Percentiles rank a stretch among this genome's conserved stretches.
Conservation (phyloP, 768 basidiomycete species). For the Macrolepiota fuliginosa region DNA sequence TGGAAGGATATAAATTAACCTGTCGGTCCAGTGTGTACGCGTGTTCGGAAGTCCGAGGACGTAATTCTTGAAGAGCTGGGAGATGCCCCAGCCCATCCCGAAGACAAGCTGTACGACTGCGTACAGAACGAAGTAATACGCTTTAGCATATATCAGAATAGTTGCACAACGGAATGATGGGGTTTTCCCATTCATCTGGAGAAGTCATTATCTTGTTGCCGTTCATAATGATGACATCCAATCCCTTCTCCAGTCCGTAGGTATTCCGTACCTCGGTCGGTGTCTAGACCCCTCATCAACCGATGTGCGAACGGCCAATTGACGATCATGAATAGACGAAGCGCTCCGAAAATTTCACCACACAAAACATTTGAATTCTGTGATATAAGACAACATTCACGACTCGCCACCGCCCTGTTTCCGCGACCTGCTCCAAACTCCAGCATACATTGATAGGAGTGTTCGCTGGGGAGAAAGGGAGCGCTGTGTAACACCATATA, state of each 20-base stretch:
- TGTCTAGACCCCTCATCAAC: slow-evolving; percentile 30
- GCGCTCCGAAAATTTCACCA: slow-evolving; percentile 45
- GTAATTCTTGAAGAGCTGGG: slow-evolving; percentile 43
- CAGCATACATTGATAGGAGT: neutral
- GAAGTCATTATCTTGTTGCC: slow-evolving; percentile 65
- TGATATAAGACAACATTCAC: slow-evolving; percentile 55
- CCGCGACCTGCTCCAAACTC: slow-evolving; percentile 84
- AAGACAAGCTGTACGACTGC: slow-evolving; percentile 44
- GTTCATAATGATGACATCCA: slow-evolving; percentile 78
- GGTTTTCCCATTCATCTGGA: slow-evolving; percentile 46
- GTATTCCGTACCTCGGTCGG: slow-evolving; percentile 23
- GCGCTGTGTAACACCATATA: slow-evolving; percentile 35
- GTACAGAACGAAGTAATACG: slow-evolving; percentile 38
- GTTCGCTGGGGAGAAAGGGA: slow-evolving; percentile 8
- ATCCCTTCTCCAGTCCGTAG: slow-evolving; percentile 40
- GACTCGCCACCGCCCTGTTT: slow-evolving; percentile 87
- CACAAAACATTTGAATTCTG: slow-evolving; percentile 15
- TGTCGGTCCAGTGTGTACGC: too few relatives aligned
- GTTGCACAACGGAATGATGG: neutral
- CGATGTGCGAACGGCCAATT: slow-evolving; percentile 60
- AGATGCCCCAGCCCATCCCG: slow-evolving; percentile 57
- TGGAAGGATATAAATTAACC: too few relatives aligned
- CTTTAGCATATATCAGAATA: slow-evolving; percentile 33
- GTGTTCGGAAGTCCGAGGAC: slow-evolving; percentile 78
- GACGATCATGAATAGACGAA: slow-evolving; percentile 61